Evolutionary conservation across 352 stramenopile genomes (phyloP).

Genomic region (Thraustochytrium sp.): DNA sequence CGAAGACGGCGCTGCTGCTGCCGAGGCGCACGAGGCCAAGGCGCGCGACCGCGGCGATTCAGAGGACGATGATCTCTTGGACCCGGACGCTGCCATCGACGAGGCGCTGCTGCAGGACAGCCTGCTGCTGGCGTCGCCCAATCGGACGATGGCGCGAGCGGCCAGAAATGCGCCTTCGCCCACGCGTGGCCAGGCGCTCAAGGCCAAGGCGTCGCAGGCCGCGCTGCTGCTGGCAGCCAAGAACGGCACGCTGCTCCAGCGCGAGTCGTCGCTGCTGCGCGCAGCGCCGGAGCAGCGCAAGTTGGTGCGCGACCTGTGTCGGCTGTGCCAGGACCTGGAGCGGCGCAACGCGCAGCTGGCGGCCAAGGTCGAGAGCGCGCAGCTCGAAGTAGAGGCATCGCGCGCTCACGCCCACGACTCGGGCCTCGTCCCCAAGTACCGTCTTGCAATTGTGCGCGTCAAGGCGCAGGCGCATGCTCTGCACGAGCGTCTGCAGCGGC

Average conservation of each 20-base stretch:
- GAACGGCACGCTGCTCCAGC: background rate
- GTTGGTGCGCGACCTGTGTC: background rate
- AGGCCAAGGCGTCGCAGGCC: background rate
- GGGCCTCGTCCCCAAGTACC: constrained; percentile 7
- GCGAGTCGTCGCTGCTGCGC: background rate
- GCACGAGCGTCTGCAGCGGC: background rate
- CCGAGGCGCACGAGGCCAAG: background rate
- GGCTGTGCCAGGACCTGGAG: constrained; percentile 7
- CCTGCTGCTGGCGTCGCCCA: no score
- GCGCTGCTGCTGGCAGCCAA: background rate
- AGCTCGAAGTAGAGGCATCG: background rate
- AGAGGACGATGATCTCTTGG: no score
- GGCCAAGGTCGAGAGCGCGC: background rate
- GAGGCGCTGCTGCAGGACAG: no score
- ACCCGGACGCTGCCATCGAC: no score
- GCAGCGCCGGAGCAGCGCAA: background rate
- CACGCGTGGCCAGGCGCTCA: no score
- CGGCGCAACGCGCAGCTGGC: background rate
- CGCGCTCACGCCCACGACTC: background rate
- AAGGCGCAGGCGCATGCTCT: background rate
- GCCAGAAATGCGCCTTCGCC: no score
- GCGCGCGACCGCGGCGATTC: background rate
- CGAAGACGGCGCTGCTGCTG: no score
- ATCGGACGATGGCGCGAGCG: no score
- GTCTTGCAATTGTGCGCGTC: background rate